Conservation (phyloP, 345 rosid genomes). For the Rubroshorea leprosula region DNA sequence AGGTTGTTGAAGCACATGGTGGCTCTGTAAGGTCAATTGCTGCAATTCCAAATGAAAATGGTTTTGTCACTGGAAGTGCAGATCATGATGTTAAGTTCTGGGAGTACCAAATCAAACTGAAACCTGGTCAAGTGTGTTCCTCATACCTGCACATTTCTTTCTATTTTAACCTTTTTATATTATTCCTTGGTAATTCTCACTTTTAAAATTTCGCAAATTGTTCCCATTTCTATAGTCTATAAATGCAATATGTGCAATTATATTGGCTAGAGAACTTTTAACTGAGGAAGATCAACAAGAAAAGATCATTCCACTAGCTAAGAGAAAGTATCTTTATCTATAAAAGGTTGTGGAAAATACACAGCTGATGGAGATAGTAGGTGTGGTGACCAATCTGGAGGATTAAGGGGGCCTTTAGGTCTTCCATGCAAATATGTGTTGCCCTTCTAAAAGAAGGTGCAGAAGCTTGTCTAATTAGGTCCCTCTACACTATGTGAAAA, state of each 20-base stretch:
- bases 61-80: slow-evolving; percentile 92
- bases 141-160: slow-evolving; percentile 7
- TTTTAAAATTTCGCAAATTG: no score
- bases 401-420: background rate
- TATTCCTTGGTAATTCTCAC: background rate
- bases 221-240: no score
- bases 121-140: slow-evolving; percentile 53
- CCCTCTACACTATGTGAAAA: background rate
- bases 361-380: background rate
- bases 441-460: background rate
- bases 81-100: slow-evolving; percentile 92
- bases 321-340: background rate
- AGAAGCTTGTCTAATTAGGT: background rate
- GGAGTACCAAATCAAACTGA: slow-evolving; percentile 71
- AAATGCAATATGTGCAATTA: no score
- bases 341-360: background rate
- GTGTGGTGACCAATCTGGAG: background rate
- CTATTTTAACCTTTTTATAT: background rate
- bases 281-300: background rate
- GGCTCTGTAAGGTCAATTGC: slow-evolving; percentile 71
- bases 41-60: slow-evolving; percentile 66
- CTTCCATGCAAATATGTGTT: background rate
- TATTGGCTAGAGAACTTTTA: background rate
- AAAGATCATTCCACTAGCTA: background rate
- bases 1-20: slow-evolving; percentile 84